Evolutionary conservation across 2,329 filamentous ascomycete genomes (phyloP), one percentile per base, ranked within the genome.

Genomic region (Graphilbum ipis-grandicollis): DNA sequence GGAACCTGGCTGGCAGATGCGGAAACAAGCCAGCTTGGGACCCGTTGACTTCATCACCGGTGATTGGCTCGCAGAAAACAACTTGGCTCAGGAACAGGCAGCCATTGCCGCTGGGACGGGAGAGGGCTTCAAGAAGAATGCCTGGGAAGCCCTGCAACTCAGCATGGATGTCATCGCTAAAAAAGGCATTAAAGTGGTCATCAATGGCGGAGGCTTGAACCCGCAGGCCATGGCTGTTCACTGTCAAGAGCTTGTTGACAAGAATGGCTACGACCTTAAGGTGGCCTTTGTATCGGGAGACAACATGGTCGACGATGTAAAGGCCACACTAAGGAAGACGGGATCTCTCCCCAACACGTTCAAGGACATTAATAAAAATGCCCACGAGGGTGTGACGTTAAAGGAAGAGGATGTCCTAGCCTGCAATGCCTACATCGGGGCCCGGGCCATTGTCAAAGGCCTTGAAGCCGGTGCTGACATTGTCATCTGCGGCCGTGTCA

Each of bases 381-480:
- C 21, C 21, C 26, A 4, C 19, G 19, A 5, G 15, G 19, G 10
- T 8, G 13, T 13, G 34, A 17, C 5, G 26, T 36, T 12, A 14
- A 22, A 28, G 34, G 26, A 31, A 9, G 26, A 23, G 15, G 28
- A 35, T 21, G 28, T 36, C 8, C 38, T 44, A 23, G 28, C 33
- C 23, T 65, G 66, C 29, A 65, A 70, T 30, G 65, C 59, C 5
- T 71, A 69, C 42, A 56, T 66, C 2, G 68, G 69, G 0, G 61
- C 60, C 13, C 52, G 62, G 38, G 63, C 56, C 4, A 67, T 69
- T 13, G 53, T 57, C 6, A 50, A 52, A 19, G 64, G 56, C 2
- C 50, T 67, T 1, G 48, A 52, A 4, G 46, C 45, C 1, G 61
- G 62, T 0, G 63, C 62, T 1, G 56, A 63, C 15, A 63, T 68